These are phyloP conservation scores for Pseudocercospora crystallina DNA, from an alignment of 2,329 filamentous ascomycete genomes.

Conservation along the genomic window DNA sequence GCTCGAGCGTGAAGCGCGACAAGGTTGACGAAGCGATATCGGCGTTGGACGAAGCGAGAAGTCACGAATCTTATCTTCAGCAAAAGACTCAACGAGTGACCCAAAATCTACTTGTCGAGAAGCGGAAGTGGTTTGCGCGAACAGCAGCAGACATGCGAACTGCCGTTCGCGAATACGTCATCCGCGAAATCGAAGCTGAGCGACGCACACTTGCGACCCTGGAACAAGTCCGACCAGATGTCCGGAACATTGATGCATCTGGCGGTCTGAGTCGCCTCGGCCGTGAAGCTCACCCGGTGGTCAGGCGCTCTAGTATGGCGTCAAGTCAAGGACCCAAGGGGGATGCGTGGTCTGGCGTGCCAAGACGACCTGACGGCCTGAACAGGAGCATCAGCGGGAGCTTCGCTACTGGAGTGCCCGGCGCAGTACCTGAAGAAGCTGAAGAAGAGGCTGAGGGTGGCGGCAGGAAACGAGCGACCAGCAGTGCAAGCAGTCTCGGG, in stretches of 20 bases:
- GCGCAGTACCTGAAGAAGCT: slow-evolving; percentile 56
- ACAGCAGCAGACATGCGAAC: slow-evolving; percentile 80
- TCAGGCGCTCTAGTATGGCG: slow-evolving; percentile 75
- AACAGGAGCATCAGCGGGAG: slow-evolving; percentile 75
- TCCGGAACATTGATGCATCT: slow-evolving; percentile 85
- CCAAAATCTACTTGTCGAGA: slow-evolving; percentile 81
- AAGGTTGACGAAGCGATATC: slow-evolving; percentile 98
- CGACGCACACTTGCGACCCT: slow-evolving; percentile 85
- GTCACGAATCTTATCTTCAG: slow-evolving; percentile 75
- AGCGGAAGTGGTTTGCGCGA: slow-evolving; percentile 84
- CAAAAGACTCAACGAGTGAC: slow-evolving; percentile 89
- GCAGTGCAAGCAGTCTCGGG: slow-evolving; percentile 54
- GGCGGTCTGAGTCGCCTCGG: slow-evolving; percentile 88
- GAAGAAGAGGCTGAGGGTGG: slow-evolving; percentile 46
- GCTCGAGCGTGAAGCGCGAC: slow-evolving; percentile 81
- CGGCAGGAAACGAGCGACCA: slow-evolving; percentile 52
- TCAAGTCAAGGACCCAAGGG: slow-evolving; percentile 94
- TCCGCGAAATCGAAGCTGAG: slow-evolving; percentile 94
- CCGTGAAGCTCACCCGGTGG: slow-evolving; percentile 77
- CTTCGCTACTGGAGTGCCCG: slow-evolving; percentile 53
- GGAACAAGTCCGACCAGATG: slow-evolving; percentile 90
- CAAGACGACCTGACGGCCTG: slow-evolving; percentile 75
- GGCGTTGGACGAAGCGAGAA: slow-evolving; percentile 81
- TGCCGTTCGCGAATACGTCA: slow-evolving; percentile 85
- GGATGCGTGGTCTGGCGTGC: slow-evolving; percentile 96